Evolutionary conservation across 768 basidiomycete genomes (phyloP), one percentile per base, ranked within the genome.

Genomic region (Lactifluus echinatus): DNA sequence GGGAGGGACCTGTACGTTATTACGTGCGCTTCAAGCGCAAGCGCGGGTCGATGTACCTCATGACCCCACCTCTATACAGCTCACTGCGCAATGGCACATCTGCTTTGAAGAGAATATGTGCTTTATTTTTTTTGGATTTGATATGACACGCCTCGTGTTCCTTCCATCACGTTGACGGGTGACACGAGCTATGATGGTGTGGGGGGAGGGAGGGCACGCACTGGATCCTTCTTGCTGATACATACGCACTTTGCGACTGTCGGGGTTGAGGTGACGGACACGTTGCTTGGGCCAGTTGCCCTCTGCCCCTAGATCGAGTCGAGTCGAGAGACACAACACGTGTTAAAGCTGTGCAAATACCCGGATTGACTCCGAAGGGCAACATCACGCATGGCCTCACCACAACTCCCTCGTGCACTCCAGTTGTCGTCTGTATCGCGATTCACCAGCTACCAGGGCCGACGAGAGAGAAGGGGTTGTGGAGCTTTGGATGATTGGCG

Each of bases 11-110:
- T 53, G 34, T 54, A 43, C 58, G 53, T 23, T 59, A 59, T 59
- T 59, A 59, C 53, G 58, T 55, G 42, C 40, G 42, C 26, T 2
- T 37, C 34, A 40, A 34, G 53, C 48, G 40, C 17, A 19, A 24
- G 47, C 31, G n/a, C 46, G 53, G n/a, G n/a, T n/a, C n/a, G n/a
- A n/a, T n/a, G n/a, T n/a, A 24, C 58, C 58, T 48, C 58, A 59
- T 59, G 58, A 59, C 58, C 57, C n/a, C 21, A 12, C 40, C 40
- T 24, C 31, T 34, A n/a, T n/a, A 2, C 34, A 40, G 19, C 39
- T 42, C 40, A 12, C 21, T 42, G 21, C 40, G 40, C 40, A 21
- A 34, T 23, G 47, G 47, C n/a, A n/a, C n/a, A n/a, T n/a, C n/a
- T n/a, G n/a, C n/a, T n/a, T n/a, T n/a, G n/a, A n/a, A n/a, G n/a